These are phyloP conservation scores for Musa beccarii DNA, from an alignment of 176 grass and related monocot genomes.

Conservation along the genomic window DNA sequence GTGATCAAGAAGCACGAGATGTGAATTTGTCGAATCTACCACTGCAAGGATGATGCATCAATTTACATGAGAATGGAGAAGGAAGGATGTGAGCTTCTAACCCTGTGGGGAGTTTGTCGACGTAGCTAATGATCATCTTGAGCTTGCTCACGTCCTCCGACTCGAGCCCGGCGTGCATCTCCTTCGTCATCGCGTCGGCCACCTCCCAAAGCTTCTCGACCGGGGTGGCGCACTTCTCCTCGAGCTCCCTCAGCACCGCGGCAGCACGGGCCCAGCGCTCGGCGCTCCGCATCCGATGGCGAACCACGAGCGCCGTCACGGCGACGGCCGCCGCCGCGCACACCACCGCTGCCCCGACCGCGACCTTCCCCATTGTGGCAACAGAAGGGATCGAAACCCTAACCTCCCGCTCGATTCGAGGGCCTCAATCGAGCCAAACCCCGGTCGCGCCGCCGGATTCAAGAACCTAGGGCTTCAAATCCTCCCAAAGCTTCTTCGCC, in stretches of 20 bases:
- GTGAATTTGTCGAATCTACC: background rate
- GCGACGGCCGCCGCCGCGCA: slow-evolving; percentile 7
- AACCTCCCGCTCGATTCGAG: background rate
- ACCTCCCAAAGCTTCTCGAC: slow-evolving; percentile 5
- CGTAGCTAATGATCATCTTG: slow-evolving; percentile 18
- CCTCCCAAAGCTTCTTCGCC: background rate
- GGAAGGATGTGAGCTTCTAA: background rate
- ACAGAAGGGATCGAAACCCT: background rate
- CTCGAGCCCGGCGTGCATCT: slow-evolving; percentile 11
- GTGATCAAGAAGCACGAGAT: background rate
- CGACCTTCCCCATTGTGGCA: background rate
- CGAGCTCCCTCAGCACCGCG: slow-evolving; percentile 12
- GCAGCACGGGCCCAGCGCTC: slow-evolving; percentile 5
- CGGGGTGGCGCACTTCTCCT: slow-evolving; percentile 10
- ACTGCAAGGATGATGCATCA: background rate
- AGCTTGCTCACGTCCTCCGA: slow-evolving; percentile 8
- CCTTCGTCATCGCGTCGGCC: slow-evolving; percentile 19
- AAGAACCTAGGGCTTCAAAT: background rate
- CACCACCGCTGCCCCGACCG: background rate
- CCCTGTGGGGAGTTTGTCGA: slow-evolving; percentile 17
- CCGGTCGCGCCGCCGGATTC: background rate
- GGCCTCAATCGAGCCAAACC: too few relatives aligned
- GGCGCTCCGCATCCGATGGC: slow-evolving; percentile 5
- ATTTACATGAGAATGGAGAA: background rate
- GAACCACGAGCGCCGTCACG: slow-evolving; percentile 1